These are phyloP conservation scores for Kwoniella europaea DNA, from an alignment of 768 basidiomycete genomes.

Conservation along the genomic window DNA sequence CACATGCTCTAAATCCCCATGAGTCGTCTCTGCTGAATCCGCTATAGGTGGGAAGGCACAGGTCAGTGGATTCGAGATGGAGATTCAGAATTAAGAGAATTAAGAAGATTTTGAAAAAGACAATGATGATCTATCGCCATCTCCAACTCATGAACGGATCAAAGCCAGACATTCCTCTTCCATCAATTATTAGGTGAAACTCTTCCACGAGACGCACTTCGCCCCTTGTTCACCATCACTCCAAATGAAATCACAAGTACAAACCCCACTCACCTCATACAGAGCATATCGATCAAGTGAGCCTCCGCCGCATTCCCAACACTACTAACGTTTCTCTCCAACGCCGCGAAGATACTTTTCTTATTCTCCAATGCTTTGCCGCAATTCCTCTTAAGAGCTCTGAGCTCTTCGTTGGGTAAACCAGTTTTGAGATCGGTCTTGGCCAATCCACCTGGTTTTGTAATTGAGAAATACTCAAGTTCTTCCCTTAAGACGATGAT, in stretches of 20 bases:
- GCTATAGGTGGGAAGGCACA: constrained; percentile 60
- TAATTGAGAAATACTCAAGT: constrained; percentile 96
- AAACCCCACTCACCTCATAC: constrained; percentile 79
- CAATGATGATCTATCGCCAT: too few species aligned
- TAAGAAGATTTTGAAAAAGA: too few species aligned
- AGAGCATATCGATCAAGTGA: constrained; percentile 99
- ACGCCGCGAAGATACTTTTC: constrained; percentile 91
- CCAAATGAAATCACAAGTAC: too few species aligned
- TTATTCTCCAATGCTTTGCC: constrained; percentile 87
- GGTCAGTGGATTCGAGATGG: too few species aligned
- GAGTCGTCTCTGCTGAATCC: constrained; percentile 97
- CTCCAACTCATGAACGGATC: too few species aligned
- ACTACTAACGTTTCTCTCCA: constrained; percentile 98
- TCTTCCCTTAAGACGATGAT: constrained; percentile 98
- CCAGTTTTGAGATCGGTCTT: constrained; percentile 35
- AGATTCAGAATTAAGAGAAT: too few species aligned
- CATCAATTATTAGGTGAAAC: too few species aligned
- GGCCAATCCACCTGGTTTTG: constrained; percentile 56
- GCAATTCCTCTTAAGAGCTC: constrained; percentile 81
- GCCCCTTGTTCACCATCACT: too few species aligned
- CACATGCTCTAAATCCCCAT: constrained; percentile 96
- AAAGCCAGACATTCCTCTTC: too few species aligned
- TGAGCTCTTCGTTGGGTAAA: constrained; percentile 69
- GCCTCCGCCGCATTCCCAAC: constrained; percentile 99
- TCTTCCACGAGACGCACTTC: too few species aligned